Evolutionary conservation across 441 rosid species (phyloP).

Genomic region (Aquilaria agallochum): DNA sequence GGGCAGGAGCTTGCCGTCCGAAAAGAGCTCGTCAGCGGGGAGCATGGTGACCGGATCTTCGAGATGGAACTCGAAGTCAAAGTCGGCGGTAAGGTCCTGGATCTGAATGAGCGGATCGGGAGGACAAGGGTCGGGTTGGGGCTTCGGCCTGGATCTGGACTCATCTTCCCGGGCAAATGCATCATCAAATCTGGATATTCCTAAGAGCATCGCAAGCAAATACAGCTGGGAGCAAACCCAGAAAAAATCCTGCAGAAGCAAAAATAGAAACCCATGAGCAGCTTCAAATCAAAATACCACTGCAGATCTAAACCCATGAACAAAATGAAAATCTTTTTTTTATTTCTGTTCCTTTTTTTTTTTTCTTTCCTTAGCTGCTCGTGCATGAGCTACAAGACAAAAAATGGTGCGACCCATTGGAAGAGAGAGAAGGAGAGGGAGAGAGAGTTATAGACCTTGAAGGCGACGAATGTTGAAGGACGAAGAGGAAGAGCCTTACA

Average conservation of each 20-base stretch:
- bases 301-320: too few species aligned
- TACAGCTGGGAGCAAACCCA: too few species aligned
- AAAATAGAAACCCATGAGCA: too few species aligned
- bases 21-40: conserved; percentile 88
- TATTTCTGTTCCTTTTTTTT: too few species aligned
- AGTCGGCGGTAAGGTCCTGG: conserved; percentile 23
- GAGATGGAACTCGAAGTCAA: conserved; percentile 73
- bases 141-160: conserved; percentile 4
- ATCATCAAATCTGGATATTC: too few species aligned
- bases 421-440: too few species aligned
- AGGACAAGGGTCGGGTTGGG: background rate
- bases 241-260: too few species aligned
- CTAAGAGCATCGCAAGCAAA: too few species aligned
- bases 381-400: background rate
- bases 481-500: background rate
- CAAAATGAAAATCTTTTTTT: too few species aligned
- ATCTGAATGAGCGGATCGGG: conserved; percentile 22
- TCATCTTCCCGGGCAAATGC: conserved; percentile 12
- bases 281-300: too few species aligned
- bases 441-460: background rate
- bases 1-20: conserved; percentile 77
- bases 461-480: background rate
- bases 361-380: too few species aligned
- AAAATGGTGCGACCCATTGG: background rate
- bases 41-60: conserved; percentile 76